A percentile compares a stretch with the other conserved stretches of the same genome.
Evolutionary conservation across 176 grass and related monocot species (phyloP).

Genomic region (Sorghum bicolor): Sorghum_bicolor_NCBIv3 NC_012872.2:64672501-64673000

Average conservation of each 20-base stretch:
- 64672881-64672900: background rate
- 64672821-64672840: background rate
- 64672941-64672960: background rate
- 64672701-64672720: background rate
- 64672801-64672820: background rate
- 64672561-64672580: slow-evolving; percentile 62
- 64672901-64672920: background rate
- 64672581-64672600: slow-evolving; percentile 53
- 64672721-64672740: background rate
- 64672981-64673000: slow-evolving; percentile 12
- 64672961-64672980: slow-evolving; percentile 7
- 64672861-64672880: background rate
- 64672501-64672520: slow-evolving; percentile 61
- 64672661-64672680: background rate
- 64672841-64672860: background rate
- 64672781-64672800: background rate
- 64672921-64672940: background rate
- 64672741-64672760: background rate
- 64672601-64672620: background rate
- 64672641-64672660: background rate
- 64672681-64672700: background rate
- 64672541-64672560: slow-evolving; percentile 58
- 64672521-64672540: slow-evolving; percentile 61
- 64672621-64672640: background rate
- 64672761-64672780: background rate